phyloP scores from a whole-genome alignment of 768 basidiomycete genomes.

The Trametes cubensis region DNA sequence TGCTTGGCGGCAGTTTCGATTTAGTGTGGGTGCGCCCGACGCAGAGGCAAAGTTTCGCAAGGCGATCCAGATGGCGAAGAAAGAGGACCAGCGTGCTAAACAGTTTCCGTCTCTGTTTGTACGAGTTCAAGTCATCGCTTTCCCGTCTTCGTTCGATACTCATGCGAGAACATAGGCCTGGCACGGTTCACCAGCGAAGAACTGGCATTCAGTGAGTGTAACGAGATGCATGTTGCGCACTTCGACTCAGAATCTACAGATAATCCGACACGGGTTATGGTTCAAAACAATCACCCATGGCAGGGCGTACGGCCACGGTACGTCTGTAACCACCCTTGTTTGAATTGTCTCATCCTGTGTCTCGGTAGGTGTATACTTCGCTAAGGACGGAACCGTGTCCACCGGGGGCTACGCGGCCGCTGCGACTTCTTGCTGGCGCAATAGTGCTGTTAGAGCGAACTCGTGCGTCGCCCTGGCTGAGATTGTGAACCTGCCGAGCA shows the following conservation, averaged over 20 bases:
- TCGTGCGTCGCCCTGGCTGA: constrained; percentile 63
- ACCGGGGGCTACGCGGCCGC: constrained; percentile 45
- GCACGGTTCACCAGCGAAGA: constrained; percentile 64
- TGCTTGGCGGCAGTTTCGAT: constrained; percentile 63
- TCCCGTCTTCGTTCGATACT: background rate
- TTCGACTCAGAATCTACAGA: constrained; percentile 40
- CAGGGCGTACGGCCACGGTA: constrained; percentile 65
- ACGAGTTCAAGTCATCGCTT: background rate
- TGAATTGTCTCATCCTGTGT: background rate
- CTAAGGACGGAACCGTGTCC: constrained; percentile 57
- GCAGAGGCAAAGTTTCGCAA: constrained; percentile 66
- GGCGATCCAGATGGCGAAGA: constrained; percentile 46
- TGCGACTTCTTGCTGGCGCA: constrained; percentile 48
- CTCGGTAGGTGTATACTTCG: constrained; percentile 65
- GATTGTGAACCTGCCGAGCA: constrained; percentile 59
- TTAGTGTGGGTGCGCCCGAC: constrained; percentile 72
- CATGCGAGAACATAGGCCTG: constrained; percentile 49
- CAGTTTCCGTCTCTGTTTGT: constrained; percentile 45
- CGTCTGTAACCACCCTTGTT: constrained; percentile 11
- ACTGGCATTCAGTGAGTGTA: constrained; percentile 67
- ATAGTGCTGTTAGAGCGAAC: constrained; percentile 50
- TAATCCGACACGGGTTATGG: constrained; percentile 75
- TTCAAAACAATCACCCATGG: constrained; percentile 58
- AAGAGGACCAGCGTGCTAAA: constrained; percentile 42
- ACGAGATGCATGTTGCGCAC: too few relatives aligned